Percentiles rank a stretch among this genome's conserved stretches.
Conservation (phyloP, 108 stramenopile genomes). For the Pseudonitzschia delicatissima region DNA sequence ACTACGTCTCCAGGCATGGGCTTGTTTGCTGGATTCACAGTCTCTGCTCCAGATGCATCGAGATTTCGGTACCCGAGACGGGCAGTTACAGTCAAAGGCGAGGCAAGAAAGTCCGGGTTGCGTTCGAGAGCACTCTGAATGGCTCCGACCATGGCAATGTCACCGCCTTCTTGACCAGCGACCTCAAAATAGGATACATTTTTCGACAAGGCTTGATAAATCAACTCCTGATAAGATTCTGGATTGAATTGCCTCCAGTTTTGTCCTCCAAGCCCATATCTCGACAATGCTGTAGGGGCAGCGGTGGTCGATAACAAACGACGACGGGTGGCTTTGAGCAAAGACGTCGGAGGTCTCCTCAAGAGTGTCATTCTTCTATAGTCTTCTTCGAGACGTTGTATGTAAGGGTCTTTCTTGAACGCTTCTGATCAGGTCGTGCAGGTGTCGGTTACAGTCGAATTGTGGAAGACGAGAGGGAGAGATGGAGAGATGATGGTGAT, state of each 20-base stretch:
- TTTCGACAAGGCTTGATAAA: slow-evolving; percentile 31
- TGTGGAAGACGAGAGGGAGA: no score
- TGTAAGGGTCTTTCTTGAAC: no score
- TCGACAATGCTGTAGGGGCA: slow-evolving; percentile 12
- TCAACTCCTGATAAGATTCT: slow-evolving; percentile 30
- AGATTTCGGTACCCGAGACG: slow-evolving; percentile 68
- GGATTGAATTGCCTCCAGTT: slow-evolving; percentile 39
- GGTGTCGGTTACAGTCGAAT: no score
- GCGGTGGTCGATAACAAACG: neutral
- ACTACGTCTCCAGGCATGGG: slow-evolving; percentile 26
- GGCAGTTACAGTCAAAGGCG: slow-evolving; percentile 35
- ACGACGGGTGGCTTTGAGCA: neutral
- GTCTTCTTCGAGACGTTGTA: no score
- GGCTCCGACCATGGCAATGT: slow-evolving; percentile 36
- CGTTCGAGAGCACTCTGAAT: slow-evolving; percentile 27
- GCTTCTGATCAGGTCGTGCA: no score
- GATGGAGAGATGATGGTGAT: no score
- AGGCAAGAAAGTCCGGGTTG: slow-evolving; percentile 19
- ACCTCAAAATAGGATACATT: slow-evolving; percentile 37
- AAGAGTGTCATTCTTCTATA: neutral
- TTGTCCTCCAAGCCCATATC: slow-evolving; percentile 43
- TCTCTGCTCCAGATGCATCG: neutral
- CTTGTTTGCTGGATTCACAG: neutral
- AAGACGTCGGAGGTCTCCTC: neutral
- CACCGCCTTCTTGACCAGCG: slow-evolving; percentile 57